Conservation (phyloP, 345 rosid genomes). For the Xanthoceras sorbifolium region DNA sequence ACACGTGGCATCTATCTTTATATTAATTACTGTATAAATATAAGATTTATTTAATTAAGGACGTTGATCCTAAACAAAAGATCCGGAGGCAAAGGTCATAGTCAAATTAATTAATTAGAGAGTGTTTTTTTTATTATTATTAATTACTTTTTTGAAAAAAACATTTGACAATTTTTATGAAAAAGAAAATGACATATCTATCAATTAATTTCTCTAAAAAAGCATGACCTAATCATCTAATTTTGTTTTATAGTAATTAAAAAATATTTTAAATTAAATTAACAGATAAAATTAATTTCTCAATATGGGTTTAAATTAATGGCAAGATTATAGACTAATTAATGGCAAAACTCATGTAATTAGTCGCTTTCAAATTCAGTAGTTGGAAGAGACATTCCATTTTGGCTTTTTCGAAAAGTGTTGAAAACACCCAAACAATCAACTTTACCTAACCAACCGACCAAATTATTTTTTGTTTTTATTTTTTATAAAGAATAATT, state of each 20-base stretch:
- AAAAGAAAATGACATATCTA: neutral
- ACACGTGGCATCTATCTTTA: slow-evolving; percentile 6
- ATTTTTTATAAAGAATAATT: neutral
- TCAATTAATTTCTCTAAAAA: neutral
- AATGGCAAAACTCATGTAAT: slow-evolving; percentile 6
- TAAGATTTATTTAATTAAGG: neutral
- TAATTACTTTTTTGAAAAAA: neutral
- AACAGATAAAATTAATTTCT: neutral
- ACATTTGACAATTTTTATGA: neutral
- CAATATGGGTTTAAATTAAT: slow-evolving; percentile 15
- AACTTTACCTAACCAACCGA: slow-evolving; percentile 48
- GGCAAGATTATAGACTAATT: slow-evolving; percentile 29
- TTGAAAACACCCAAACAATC: slow-evolving; percentile 19
- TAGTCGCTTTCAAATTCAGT: slow-evolving; percentile 22
- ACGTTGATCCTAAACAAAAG: neutral
- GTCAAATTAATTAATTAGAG: neutral
- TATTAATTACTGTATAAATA: too few species aligned
- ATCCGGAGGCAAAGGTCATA: neutral
- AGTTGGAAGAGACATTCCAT: slow-evolving; percentile 20
- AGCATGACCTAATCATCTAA: neutral
- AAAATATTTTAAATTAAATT: neutral
- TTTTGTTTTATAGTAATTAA: too few species aligned
- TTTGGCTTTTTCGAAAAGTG: slow-evolving; percentile 25
- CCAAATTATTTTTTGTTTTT: too few species aligned
- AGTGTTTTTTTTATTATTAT: neutral